Percentiles rank a stretch among this genome's conserved stretches.
These are phyloP conservation scores for Serendipita sp. DNA, from an alignment of 768 basidiomycete species.

Conservation along the genomic window DNA sequence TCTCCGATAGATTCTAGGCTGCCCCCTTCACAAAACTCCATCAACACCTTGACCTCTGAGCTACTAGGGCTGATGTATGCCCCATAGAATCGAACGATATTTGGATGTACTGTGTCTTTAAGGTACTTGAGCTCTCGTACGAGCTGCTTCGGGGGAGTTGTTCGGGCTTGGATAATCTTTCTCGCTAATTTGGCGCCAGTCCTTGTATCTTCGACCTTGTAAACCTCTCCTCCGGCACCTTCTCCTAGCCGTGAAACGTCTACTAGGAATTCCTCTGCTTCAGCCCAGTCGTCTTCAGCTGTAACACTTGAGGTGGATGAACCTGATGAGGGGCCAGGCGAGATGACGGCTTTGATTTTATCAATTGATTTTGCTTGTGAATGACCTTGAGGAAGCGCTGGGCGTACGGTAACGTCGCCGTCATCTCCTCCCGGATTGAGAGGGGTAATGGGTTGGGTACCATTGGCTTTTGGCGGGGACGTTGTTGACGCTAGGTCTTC, in stretches of 20 bases:
- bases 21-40: conserved; percentile 80
- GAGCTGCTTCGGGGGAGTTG: conserved; percentile 84
- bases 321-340: neutral
- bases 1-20: conserved; percentile 81
- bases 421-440: conserved; percentile 1
- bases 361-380: conserved; percentile 2
- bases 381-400: neutral
- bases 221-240: conserved; percentile 90
- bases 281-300: conserved; percentile 1
- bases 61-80: conserved; percentile 76
- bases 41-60: conserved; percentile 87
- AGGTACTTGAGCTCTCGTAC: conserved; percentile 85
- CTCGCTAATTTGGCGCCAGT: conserved; percentile 74
- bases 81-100: conserved; percentile 85
- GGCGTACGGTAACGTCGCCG: neutral
- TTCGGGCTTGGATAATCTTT: conserved; percentile 83
- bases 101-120: conserved; percentile 62
- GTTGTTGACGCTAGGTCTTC: neutral
- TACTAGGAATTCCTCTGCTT: conserved; percentile 51
- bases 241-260: conserved; percentile 71
- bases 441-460: neutral
- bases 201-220: conserved; percentile 76
- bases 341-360: conserved; percentile 3
- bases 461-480: neutral
- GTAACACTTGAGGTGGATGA: neutral